Evolutionary conservation across 371 early-diverging fungal species (phyloP).

Genomic region (Ordospora pajunii): DNA sequence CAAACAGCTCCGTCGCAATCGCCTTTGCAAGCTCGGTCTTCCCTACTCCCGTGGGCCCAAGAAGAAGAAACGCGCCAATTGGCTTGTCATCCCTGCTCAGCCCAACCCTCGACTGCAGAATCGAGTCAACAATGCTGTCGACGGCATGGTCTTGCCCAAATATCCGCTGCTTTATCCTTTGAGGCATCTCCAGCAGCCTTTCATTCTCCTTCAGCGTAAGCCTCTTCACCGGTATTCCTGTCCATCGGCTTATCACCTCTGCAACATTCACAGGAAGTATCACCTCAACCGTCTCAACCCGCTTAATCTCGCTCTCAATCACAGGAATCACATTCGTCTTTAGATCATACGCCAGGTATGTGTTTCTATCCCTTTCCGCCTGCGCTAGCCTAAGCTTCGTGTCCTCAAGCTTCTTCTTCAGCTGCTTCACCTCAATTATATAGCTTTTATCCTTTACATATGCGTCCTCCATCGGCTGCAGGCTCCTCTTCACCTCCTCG

Average conservation of each 20-base stretch:
- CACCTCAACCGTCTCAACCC: slow-evolving; percentile 69
- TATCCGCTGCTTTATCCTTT: slow-evolving; percentile 65
- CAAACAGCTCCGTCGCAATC: slow-evolving; percentile 73
- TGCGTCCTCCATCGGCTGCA: slow-evolving; percentile 53
- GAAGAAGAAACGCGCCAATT: slow-evolving; percentile 76
- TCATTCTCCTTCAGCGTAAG: slow-evolving; percentile 72
- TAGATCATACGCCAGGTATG: slow-evolving; percentile 61
- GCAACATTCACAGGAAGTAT: slow-evolving; percentile 76
- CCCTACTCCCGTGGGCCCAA: slow-evolving; percentile 81
- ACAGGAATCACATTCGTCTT: slow-evolving; percentile 71
- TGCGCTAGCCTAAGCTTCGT: slow-evolving; percentile 48
- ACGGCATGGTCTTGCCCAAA: slow-evolving; percentile 77
- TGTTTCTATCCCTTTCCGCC: slow-evolving; percentile 57
- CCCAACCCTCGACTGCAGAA: slow-evolving; percentile 71
- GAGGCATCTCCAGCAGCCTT: slow-evolving; percentile 71
- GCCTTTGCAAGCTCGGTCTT: slow-evolving; percentile 81
- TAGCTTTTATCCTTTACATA: slow-evolving; percentile 52
- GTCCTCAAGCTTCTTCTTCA: slow-evolving; percentile 57
- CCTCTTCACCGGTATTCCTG: slow-evolving; percentile 73
- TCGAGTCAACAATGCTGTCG: slow-evolving; percentile 68
- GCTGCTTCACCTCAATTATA: slow-evolving; percentile 43
- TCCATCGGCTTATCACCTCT: slow-evolving; percentile 70
- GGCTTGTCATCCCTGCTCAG: slow-evolving; percentile 70
- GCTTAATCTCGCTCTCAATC: slow-evolving; percentile 63
- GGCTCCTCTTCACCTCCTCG: slow-evolving; percentile 26